Base-by-base conservation (phyloP, 805 yeast genomes). In the Candida ulmi region DNA sequence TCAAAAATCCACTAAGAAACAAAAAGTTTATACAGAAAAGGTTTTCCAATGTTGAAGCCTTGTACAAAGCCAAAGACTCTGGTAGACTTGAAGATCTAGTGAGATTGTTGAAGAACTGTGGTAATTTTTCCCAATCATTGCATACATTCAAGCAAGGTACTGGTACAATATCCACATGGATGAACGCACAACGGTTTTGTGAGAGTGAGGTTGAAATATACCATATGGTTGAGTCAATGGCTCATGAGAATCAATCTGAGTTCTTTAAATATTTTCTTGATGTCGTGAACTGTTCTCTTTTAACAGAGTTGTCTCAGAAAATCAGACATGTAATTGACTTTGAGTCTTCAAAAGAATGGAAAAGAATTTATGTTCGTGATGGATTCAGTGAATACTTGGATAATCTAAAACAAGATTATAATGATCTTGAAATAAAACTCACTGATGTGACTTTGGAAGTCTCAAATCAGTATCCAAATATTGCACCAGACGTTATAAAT, bases 1-100 rank as follows among this genome's bases (percentile, higher is more conserved):
- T 71, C 11, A 26, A 50, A 3, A 50, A 62, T 13, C 75, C 75
- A 0, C 41, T 63, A 4, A 44, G 55, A 1, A 51, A 58, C n/a
- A 38, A 45, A 1, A 43, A 45, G 1, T 18, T 40, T 7, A 61
- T 71, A 4, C 47, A 54, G 15, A 44, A 47, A 26, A 55, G 75
- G 18, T 52, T 56, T 3, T 43, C 55, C 3, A 48, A 60, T 0
- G 50, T 69, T 1, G 52, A 51, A 8, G 23, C 43, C 0, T 44
- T 70, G 4, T n/a, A 47, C 0, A 36, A 44, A 4, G 54, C 41
- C 5, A 35, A 44, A 11, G 58, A 63, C 36, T 28, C 43, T 2
- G 33, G 46, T 7, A 7, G 6, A 21, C 9, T 21, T 6, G 24
- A 21, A 7, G 24, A 21, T 6, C n/a, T n/a, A n/a, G n/a, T n/a